phyloP scores from a whole-genome alignment of 768 basidiomycete genomes.

The Suillus discolor region DNA sequence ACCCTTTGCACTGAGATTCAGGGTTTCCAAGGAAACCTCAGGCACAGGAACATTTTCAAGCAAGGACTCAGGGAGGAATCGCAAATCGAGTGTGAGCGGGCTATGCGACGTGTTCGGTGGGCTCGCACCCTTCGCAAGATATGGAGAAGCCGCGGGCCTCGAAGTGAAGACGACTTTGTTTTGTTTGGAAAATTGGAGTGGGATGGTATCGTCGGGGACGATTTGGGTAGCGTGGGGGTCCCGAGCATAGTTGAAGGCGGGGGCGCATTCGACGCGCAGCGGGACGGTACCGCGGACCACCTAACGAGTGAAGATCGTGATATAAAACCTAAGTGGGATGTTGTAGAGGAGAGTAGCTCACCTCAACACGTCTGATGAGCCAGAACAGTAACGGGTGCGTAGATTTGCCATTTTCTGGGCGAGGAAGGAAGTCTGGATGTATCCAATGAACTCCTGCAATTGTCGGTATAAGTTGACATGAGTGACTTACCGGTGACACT shows the following conservation, averaged over 20 bases:
- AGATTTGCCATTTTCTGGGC: conserved; percentile 42
- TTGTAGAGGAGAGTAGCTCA: conserved; percentile 21
- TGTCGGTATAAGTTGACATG: neutral
- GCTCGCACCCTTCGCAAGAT: neutral
- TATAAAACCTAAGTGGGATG: neutral
- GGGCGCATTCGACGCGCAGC: conserved; percentile 86
- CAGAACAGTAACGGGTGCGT: conserved; percentile 76
- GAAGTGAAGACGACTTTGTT: conserved; percentile 68
- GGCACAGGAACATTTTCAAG: conserved; percentile 56
- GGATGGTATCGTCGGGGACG: conserved; percentile 49
- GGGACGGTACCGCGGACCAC: conserved; percentile 84
- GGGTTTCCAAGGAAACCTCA: conserved; percentile 53
- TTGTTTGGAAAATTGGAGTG: conserved; percentile 36
- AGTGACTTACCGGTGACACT: conserved; percentile 66
- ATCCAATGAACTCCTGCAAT: conserved; percentile 11
- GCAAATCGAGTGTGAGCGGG: conserved; percentile 66
- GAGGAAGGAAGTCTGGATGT: conserved; percentile 74
- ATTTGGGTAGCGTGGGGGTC: conserved; percentile 67
- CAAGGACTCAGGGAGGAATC: conserved; percentile 66
- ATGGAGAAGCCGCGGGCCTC: neutral
- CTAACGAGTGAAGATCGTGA: conserved; percentile 30
- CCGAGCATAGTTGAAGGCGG: conserved; percentile 95
- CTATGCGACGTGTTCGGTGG: conserved; percentile 24
- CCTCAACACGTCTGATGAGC: conserved; percentile 83
- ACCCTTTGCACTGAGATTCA: conserved; percentile 71